phyloP scores from a whole-genome alignment of 495 filamentous ascomycete species.

The Copromyces sp. region DNA sequence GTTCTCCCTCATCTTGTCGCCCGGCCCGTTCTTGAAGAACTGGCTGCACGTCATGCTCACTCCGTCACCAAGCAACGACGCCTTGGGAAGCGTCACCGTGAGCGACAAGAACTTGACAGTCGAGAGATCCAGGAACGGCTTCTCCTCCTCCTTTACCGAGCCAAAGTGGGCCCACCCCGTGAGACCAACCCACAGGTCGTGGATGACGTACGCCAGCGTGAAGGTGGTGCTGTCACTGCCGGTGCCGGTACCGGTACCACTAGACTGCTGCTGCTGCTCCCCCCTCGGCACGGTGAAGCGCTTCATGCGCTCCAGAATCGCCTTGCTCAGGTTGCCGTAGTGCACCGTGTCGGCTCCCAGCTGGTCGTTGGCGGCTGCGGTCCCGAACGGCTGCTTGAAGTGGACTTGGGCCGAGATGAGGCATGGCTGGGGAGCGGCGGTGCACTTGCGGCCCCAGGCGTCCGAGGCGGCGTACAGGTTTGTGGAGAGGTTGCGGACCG shows the following conservation, averaged over 20 bases:
- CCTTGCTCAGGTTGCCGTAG: slow-evolving; percentile 50
- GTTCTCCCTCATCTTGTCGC: slow-evolving; percentile 8
- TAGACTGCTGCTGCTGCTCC: background rate
- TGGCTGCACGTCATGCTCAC: slow-evolving; percentile 32
- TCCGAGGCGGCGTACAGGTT: slow-evolving; percentile 35
- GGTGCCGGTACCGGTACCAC: background rate
- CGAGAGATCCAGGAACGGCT: slow-evolving; percentile 12
- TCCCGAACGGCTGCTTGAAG: slow-evolving; percentile 36
- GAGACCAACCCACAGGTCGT: slow-evolving; percentile 22
- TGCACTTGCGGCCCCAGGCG: slow-evolving; percentile 43
- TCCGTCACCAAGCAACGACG: slow-evolving; percentile 37
- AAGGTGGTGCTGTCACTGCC: slow-evolving; percentile 4
- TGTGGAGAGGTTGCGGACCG: slow-evolving; percentile 42
- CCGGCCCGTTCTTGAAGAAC: slow-evolving; percentile 14
- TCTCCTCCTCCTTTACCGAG: background rate
- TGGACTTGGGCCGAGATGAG: slow-evolving; percentile 40
- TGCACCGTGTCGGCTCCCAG: slow-evolving; percentile 48
- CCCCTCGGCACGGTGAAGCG: slow-evolving; percentile 3
- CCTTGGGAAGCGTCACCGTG: slow-evolving; percentile 41
- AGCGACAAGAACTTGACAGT: slow-evolving; percentile 29
- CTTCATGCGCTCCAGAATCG: slow-evolving; percentile 29
- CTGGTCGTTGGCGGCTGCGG: slow-evolving; percentile 34
- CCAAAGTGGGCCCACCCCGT: slow-evolving; percentile 13
- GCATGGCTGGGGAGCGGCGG: slow-evolving; percentile 36
- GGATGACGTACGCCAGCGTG: slow-evolving; percentile 16